Evolutionary conservation across 495 filamentous ascomycete species (phyloP).

Genomic region (Emericellopsis terricola): DNA sequence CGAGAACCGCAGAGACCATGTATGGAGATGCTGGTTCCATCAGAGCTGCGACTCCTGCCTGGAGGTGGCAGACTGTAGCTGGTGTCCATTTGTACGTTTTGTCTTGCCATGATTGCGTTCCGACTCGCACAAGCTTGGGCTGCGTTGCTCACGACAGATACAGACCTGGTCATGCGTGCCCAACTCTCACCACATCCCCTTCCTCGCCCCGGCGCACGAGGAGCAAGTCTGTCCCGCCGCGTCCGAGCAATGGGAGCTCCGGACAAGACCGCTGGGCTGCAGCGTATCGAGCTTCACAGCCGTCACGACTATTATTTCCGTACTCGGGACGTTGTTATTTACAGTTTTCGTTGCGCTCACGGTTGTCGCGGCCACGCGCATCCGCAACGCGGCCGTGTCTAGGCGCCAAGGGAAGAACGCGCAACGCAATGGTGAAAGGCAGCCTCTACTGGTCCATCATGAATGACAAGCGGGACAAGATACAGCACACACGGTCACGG

Average conservation of each 20-base stretch:
- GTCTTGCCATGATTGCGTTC: not conserved
- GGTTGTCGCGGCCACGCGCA: constrained; percentile 5
- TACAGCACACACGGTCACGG: not conserved
- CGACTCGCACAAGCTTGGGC: not conserved
- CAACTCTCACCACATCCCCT: constrained; percentile 15
- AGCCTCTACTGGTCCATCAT: not conserved
- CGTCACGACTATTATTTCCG: constrained; percentile 19
- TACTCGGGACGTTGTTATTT: constrained; percentile 18
- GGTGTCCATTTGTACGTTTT: constrained; percentile 31
- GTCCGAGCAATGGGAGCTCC: constrained; percentile 32
- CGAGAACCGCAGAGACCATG: constrained; percentile 9
- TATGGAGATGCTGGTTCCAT: constrained; percentile 26
- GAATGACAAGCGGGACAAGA: not conserved
- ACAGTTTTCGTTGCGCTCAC: constrained; percentile 12
- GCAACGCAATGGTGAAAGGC: not conserved
- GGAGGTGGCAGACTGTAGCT: constrained; percentile 19
- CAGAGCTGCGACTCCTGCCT: constrained; percentile 27
- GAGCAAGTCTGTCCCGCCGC: constrained; percentile 26
- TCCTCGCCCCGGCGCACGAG: constrained; percentile 28
- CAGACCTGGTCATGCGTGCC: constrained; percentile 33
- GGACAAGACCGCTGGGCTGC: constrained; percentile 27
- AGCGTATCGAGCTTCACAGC: constrained; percentile 32
- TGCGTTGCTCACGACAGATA: too few relatives aligned
- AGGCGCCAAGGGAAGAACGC: constrained; percentile 3
- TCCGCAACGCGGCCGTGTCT: constrained; percentile 10